These are phyloP conservation scores for Asterella californica DNA, from an alignment of 225 moss, liverwort and hornwort genomes.

Conservation along the genomic window DNA sequence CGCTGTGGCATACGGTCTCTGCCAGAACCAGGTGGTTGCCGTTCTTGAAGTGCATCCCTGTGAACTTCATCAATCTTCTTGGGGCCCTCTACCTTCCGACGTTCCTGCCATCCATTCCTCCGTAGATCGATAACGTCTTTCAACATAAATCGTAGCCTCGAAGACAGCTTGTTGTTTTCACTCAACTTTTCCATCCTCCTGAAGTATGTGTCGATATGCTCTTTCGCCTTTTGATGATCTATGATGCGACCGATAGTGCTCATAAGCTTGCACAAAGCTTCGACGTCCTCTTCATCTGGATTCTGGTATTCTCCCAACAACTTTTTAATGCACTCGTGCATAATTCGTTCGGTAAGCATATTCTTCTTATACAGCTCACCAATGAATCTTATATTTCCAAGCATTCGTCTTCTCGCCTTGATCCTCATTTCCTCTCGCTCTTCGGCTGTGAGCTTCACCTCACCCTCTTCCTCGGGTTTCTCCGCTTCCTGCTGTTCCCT, in stretches of 20 bases:
- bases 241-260: slow-evolving; percentile 93
- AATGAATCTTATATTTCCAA: slow-evolving; percentile 93
- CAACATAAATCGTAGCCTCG: slow-evolving; percentile 83
- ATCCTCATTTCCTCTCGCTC: slow-evolving; percentile 76
- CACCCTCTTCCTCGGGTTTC: slow-evolving; percentile 83
- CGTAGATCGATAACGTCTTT: slow-evolving; percentile 92
- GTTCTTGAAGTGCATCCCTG: slow-evolving; percentile 88
- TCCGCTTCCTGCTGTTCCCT: slow-evolving; percentile 94
- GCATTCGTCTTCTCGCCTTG: slow-evolving; percentile 87
- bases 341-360: slow-evolving; percentile 97
- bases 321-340: slow-evolving; percentile 99
- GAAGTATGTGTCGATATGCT: slow-evolving; percentile 91
- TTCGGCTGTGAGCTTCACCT: slow-evolving; percentile 70
- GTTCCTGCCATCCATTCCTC: slow-evolving; percentile 81
- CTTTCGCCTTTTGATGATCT: slow-evolving; percentile 81
- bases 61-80: slow-evolving; percentile 98
- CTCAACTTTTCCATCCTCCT: slow-evolving; percentile 70
- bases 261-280: slow-evolving; percentile 98
- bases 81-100: slow-evolving; percentile 96
- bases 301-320: slow-evolving; percentile 79
- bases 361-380: slow-evolving; percentile 94
- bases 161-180: slow-evolving; percentile 81
- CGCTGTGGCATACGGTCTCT: slow-evolving; percentile 66
- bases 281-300: slow-evolving; percentile 96
- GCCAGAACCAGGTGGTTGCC: slow-evolving; percentile 68